phyloP scores from a whole-genome alignment of 306 rosid genomes.

The Quercus gilva region DNA sequence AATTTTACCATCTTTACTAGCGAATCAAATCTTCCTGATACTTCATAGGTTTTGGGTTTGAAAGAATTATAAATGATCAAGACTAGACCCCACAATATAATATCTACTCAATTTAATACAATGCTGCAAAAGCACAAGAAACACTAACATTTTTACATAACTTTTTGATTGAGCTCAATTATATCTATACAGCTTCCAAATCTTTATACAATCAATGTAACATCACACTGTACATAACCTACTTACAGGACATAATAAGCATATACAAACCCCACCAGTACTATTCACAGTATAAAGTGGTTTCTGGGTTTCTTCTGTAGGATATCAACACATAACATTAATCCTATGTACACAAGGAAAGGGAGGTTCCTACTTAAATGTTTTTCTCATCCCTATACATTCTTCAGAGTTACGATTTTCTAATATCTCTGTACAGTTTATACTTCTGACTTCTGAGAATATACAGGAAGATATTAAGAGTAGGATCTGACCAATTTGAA shows the following conservation, averaged over 20 bases:
- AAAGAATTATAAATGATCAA: not conserved
- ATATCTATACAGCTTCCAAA: constrained; percentile 9
- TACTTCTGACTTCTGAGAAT: constrained; percentile 29
- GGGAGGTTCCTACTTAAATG: constrained; percentile 20
- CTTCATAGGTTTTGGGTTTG: too few relatives aligned
- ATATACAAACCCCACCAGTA: constrained; percentile 20
- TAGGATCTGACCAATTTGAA: constrained; percentile 72
- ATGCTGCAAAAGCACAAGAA: not conserved
- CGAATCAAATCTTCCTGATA: too few relatives aligned
- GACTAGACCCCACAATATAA: not conserved
- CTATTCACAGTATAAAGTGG: constrained; percentile 5
- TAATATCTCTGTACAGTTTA: constrained; percentile 21
- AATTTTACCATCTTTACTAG: too few relatives aligned
- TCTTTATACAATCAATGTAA: constrained; percentile 24
- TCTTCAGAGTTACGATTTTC: not conserved
- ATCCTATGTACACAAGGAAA: not conserved
- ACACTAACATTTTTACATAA: not conserved
- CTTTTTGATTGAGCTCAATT: constrained; percentile 8
- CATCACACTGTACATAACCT: constrained; percentile 19
- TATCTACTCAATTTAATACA: not conserved
- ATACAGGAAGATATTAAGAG: constrained; percentile 42
- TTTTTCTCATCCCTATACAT: not conserved
- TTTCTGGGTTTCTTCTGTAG: constrained; percentile 27
- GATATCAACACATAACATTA: constrained; percentile 10
- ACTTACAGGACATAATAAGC: not conserved